These are phyloP conservation scores for Lodderomyces metapsilosis DNA, from an alignment of 1,139 yeast species.

Conservation along the genomic window DNA sequence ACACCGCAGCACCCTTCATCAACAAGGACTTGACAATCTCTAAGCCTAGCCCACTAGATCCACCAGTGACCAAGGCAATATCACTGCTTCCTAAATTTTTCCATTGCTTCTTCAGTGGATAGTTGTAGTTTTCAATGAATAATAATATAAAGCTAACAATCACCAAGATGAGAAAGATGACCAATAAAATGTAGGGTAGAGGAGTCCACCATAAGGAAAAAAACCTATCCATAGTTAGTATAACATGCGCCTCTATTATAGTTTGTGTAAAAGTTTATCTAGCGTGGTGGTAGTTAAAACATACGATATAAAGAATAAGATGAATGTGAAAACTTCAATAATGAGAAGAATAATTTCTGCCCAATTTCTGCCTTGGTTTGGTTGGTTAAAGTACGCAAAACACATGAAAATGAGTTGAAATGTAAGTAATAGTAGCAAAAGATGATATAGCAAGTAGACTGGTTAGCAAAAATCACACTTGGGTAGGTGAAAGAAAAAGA, in stretches of 20 bases:
- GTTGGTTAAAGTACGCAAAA: neutral
- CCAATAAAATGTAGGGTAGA: slow-evolving; percentile 2
- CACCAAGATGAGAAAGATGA: neutral
- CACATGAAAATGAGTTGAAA: neutral
- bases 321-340: slow-evolving; percentile 4
- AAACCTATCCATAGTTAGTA: slow-evolving; percentile 3
- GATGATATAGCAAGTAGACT: neutral
- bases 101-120: slow-evolving; percentile 12
- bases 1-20: slow-evolving; percentile 31
- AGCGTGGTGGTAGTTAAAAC: neutral
- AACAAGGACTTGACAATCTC: slow-evolving; percentile 39
- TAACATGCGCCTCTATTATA: neutral
- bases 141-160: slow-evolving; percentile 3
- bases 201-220: slow-evolving; percentile 2
- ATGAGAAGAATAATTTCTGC: slow-evolving; percentile 3
- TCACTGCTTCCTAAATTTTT: slow-evolving; percentile 18
- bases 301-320: slow-evolving; percentile 3
- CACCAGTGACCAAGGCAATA: slow-evolving; percentile 62
- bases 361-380: slow-evolving; percentile 2
- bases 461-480: neutral
- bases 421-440: neutral
- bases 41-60: slow-evolving; percentile 59
- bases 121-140: slow-evolving; percentile 3
- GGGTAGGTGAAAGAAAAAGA: neutral
- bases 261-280: neutral